Evolutionary conservation across 2,329 filamentous ascomycete genomes (phyloP).

Genomic region (Cladosporium colombiae): DNA sequence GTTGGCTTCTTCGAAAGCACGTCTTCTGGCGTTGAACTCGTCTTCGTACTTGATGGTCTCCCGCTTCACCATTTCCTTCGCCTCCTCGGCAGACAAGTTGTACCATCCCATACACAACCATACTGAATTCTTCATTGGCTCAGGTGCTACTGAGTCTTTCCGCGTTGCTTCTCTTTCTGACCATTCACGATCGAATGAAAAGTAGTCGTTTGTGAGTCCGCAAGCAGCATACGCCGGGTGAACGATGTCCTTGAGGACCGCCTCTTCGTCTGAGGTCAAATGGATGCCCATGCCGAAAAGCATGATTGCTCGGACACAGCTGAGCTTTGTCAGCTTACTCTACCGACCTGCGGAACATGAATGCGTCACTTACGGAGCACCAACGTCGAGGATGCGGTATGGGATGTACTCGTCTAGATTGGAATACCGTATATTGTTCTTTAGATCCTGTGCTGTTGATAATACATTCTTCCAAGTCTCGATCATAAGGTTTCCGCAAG

Average conservation of each 20-base stretch:
- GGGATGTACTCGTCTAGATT: slow-evolving; percentile 2
- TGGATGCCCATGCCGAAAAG: neutral
- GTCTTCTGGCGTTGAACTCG: neutral
- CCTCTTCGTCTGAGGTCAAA: neutral
- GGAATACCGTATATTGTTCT: neutral
- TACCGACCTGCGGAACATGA: no score
- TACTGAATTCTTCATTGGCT: neutral
- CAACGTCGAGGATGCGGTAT: neutral
- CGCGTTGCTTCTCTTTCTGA: neutral
- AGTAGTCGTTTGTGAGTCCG: slow-evolving; percentile 6
- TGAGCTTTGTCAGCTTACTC: neutral
- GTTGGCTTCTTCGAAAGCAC: neutral
- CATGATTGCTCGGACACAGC: slow-evolving; percentile 3
- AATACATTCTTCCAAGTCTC: neutral
- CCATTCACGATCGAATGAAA: slow-evolving; percentile 5
- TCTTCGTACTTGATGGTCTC: neutral
- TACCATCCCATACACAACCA: slow-evolving; percentile 8
- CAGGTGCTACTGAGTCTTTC: neutral
- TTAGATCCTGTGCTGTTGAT: neutral
- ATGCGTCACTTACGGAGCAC: neutral
- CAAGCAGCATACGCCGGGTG: neutral
- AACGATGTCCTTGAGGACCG: neutral
- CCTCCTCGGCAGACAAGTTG: neutral
- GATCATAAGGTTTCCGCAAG: neutral
- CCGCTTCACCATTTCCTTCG: neutral